Base-by-base conservation (phyloP, 352 stramenopile species). In the Globisporangium acanthophoron region DNA sequence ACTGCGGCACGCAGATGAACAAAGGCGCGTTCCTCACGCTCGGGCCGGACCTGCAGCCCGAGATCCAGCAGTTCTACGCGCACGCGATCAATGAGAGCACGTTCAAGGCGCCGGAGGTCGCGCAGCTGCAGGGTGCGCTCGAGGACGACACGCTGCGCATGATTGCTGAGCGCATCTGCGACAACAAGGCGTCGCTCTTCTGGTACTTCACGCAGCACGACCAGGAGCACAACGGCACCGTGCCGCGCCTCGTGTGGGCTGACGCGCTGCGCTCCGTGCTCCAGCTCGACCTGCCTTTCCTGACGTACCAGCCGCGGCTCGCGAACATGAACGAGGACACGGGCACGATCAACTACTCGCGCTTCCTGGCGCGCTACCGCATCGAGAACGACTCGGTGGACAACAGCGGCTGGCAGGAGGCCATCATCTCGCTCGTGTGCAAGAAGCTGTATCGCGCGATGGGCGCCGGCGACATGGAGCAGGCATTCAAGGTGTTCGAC, bases 151-250 rank as follows among this genome's bases (percentile, higher is more conserved):
- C 86, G 24, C 64, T 96, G n/a, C 87, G 86, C 27, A 96, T 97
- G 89, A 97, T 98, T 65, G 94, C 94, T 5, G 92, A 97, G 66
- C 85, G 88, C 21, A 95, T 98, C 58, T 92, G 90, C 39, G 90
- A 97, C 62, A 87, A 96, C 65, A 94, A 95, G 48, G 78, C 89
- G 27, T 94, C 88, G 41, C 70, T 98, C 11, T 98, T 93, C 68
- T 97, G 92, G 90, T 97, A 97, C 67, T 98, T 96, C 52, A 97
- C 89, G 47, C 87, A 97, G 64, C 79, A 96, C 59, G 90, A 97
- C 61, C 85, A 92, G n/a, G 83, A 94, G 41, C 81, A 94, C 71
- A 88, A 90, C 13, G 90, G 92, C 21, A 80, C 70, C 0, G 80
- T 97, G 48, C 84, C 82, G 33, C 79, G 87, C 4, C 73, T 97